A percentile compares a stretch with the other conserved stretches of the same genome.
phyloP scores from a whole-genome alignment of 78 protist genomes.

The Corallochytrium limacisporum region DNA sequence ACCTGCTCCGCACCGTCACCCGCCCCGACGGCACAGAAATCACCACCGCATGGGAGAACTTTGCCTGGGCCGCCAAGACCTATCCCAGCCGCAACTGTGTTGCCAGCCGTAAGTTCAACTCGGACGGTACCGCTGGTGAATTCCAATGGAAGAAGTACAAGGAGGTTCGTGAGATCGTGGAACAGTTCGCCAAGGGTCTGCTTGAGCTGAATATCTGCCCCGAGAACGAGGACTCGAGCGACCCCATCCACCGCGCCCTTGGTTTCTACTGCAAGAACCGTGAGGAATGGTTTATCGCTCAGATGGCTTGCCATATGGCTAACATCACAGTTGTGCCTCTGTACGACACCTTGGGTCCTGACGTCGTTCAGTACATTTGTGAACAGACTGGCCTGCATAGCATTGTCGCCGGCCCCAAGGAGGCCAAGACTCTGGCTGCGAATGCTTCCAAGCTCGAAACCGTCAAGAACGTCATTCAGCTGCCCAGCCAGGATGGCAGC shows the following conservation, averaged over 20 bases:
- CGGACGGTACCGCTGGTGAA: not conserved
- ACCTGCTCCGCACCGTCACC: no score
- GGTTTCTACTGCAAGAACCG: slow-evolving; percentile 49
- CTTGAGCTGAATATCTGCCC: no score
- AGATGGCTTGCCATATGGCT: not conserved
- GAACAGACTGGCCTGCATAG: slow-evolving; percentile 15
- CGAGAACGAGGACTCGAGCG: no score
- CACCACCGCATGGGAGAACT: no score
- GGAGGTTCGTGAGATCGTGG: not conserved
- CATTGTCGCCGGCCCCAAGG: slow-evolving; percentile 22
- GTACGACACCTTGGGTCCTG: slow-evolving; percentile 25
- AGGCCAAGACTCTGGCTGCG: slow-evolving; percentile 6
- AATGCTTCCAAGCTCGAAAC: not conserved
- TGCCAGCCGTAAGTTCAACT: no score
- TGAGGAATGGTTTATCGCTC: slow-evolving; percentile 49
- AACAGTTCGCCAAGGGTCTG: slow-evolving; percentile 12
- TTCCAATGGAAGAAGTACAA: slow-evolving; percentile 5
- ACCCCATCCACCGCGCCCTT: no score
- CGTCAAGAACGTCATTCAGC: not conserved
- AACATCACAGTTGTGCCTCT: slow-evolving; percentile 11
- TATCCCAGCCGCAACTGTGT: no score
- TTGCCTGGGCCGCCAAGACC: no score
- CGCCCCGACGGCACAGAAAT: no score
- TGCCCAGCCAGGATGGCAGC: not conserved
- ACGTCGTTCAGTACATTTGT: slow-evolving; percentile 36